Percentiles rank a stretch among this genome's conserved stretches.
These are phyloP conservation scores for Scedosporium aurantiacum DNA, from an alignment of 2,329 filamentous ascomycete species.

Conservation along the genomic window DNA sequence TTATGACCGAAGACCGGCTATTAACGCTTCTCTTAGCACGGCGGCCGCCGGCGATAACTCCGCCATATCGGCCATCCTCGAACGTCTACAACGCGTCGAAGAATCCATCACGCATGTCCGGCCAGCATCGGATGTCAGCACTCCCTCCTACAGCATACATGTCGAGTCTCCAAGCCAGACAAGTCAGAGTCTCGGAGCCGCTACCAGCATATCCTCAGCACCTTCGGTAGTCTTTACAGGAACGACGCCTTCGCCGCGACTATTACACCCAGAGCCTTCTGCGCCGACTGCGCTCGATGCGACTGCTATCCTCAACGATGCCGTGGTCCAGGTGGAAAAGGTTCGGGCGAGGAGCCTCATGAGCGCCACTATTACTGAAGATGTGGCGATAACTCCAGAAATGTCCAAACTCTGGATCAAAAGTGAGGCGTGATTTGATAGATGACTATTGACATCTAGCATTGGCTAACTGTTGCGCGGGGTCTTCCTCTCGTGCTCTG, in stretches of 20 bases:
- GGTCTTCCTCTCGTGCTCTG: not conserved
- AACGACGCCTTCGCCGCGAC: not conserved
- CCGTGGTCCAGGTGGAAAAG: slow-evolving; percentile 18
- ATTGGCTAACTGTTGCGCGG: no score
- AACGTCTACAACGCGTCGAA: slow-evolving; percentile 19
- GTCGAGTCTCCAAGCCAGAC: not conserved
- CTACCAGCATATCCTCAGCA: not conserved
- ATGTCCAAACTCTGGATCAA: slow-evolving; percentile 18
- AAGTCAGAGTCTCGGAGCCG: not conserved
- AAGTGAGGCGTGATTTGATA: slow-evolving; percentile 10
- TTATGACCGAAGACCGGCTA: not conserved
- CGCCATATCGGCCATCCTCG: slow-evolving; percentile 17
- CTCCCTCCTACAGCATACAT: not conserved
- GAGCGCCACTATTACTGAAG: slow-evolving; percentile 13
- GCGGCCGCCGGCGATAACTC: slow-evolving; percentile 6
- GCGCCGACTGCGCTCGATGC: not conserved
- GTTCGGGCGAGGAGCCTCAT: slow-evolving; percentile 14
- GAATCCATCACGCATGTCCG: slow-evolving; percentile 9
- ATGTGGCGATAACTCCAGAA: slow-evolving; percentile 16
- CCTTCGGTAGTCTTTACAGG: not conserved
- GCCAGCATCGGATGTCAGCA: slow-evolving; percentile 1
- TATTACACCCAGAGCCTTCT: not conserved
- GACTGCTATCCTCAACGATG: slow-evolving; percentile 14
- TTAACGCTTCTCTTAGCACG: not conserved
- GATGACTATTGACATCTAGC: not conserved